Evolutionary conservation across 768 basidiomycete genomes (phyloP), one percentile per base, ranked within the genome.

Genomic region (Lentinula raphanica): DNA sequence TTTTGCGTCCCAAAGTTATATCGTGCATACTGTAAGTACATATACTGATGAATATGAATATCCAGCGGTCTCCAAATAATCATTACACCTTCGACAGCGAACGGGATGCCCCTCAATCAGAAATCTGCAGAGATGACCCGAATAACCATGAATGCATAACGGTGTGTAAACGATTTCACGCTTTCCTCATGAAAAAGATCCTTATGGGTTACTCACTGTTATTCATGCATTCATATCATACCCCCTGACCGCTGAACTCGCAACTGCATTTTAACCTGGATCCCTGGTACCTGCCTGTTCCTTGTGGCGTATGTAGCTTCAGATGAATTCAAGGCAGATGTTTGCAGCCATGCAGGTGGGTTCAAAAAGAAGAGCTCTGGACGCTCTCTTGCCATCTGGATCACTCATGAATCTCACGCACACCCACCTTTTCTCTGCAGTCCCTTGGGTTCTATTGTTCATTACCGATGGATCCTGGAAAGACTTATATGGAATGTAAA

Each of bases 321-420:
- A 78, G 68, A 82, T 87, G 84, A 75, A 82, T 56, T 79, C 85
- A 11, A 87, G 78, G 60, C 71, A 76, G 59, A 63, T 88, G 54
- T 88, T 90, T 64, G 73, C 79, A 65, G 80, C 85, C 39, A 90
- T 92, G 87, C 88, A 89, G 81, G 85, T 84, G 60, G 29, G 71
- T 62, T 11, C 19, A 21, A 29, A 19, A 27, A 46, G 21, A 46
- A 36, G 25, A 27, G 25, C 19, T 49, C 48, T 49, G 48, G 7
- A 29, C 27, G 9, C n/a, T 49, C 49, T 58, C n/a, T 5, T 15
- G 51, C 45, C 46, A 32, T 51, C 31, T n/a, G 44, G 9, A 19
- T n/a, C 40, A 40, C 4, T 25, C 27, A 50, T 11, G 23, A 13
- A 27, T 25, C 31, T 59, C 25, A 57, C 45, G 28, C 50, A n/a